Base-by-base conservation (phyloP, 441 rosid genomes). In the Adansonia rubrostipa region DNA sequence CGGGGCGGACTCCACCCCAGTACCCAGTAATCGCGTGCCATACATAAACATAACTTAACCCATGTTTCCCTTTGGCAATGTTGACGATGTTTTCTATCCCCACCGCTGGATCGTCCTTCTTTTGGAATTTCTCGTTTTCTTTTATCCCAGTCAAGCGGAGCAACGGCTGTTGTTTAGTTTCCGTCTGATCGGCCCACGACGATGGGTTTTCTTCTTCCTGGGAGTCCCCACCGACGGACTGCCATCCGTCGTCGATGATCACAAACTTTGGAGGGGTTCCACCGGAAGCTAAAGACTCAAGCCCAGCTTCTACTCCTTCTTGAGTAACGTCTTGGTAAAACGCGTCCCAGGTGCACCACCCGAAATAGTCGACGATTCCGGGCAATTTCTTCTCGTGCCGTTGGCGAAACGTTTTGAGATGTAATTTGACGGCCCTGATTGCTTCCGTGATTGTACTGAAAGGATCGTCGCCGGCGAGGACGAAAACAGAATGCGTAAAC, bases 321-420 rank as follows among this genome's bases (percentile, higher is more conserved):
- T 91, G 98, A 3, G 93, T 93, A 50, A 95, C 98, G 4, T 95
- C 95, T 48, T 95, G 94, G 84, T 95, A 95, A 80, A 92, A 95
- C 42, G 99, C 98, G 74, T 95, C 99, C 99, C 99, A 95, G n/a
- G 99, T 95, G 82, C 99, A 95, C 99, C 98, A 95, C 0, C 99
- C 99, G 54, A 95, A 93, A 47, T 86, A 89, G 81, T 93, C 97
- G 0, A 95, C 82, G n/a, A 95, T 81, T 24, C 87, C 96, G 0
- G 99, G 99, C 42, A 90, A 84, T 60, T 90, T 95, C 88, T 95
- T 95, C 83, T 95, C 99, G 62, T 91, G 92, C 19, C 92, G 90
- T 80, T 87, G 97, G 20, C 94, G 94, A 85, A 93, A 96, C 3
- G 92, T 89, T 82, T 86, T 88, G 54, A 92, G 84, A 42, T 92